Evolutionary conservation across 2,329 filamentous ascomycete genomes (phyloP).

Genomic region (Didymella arachidicola): DNA sequence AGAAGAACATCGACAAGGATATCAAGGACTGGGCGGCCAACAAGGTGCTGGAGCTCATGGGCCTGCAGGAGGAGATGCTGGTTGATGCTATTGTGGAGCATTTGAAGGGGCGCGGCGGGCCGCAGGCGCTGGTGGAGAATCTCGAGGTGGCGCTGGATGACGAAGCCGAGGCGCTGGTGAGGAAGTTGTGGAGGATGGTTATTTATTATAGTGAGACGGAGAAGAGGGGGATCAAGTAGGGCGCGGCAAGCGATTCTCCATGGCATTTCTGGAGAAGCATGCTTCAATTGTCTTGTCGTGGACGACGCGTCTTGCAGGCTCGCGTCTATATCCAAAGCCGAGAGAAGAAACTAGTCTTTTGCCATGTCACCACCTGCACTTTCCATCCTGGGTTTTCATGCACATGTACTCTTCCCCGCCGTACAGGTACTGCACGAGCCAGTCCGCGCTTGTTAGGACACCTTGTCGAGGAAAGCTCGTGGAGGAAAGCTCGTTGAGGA

Average conservation of each 20-base stretch:
- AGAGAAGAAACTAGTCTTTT: too few relatives aligned
- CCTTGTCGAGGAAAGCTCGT: too few relatives aligned
- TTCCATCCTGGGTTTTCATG: too few relatives aligned
- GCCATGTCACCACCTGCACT: too few relatives aligned
- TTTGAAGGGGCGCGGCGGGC: constrained; percentile 75
- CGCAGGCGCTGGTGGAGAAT: constrained; percentile 83
- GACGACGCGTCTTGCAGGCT: too few relatives aligned
- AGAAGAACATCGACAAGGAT: constrained; percentile 80
- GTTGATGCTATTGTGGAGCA: constrained; percentile 93
- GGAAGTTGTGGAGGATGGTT: constrained; percentile 97
- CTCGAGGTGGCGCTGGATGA: constrained; percentile 89
- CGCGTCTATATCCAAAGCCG: too few relatives aligned
- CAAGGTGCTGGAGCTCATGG: constrained; percentile 96
- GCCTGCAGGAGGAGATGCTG: constrained; percentile 93
- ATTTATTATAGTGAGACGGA: constrained; percentile 97
- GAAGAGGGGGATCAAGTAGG: constrained; percentile 76
- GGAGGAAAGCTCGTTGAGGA: too few relatives aligned
- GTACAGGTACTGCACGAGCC: too few relatives aligned
- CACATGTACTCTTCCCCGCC: too few relatives aligned
- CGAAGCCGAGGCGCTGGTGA: constrained; percentile 90
- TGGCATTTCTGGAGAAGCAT: background rate
- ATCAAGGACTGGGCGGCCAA: constrained; percentile 95
- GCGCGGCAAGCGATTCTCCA: too few relatives aligned
- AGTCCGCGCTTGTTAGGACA: too few relatives aligned
- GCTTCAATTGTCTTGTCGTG: background rate